Conservation (phyloP, 495 filamentous ascomycete genomes). For the Immersiella caudata region DNA sequence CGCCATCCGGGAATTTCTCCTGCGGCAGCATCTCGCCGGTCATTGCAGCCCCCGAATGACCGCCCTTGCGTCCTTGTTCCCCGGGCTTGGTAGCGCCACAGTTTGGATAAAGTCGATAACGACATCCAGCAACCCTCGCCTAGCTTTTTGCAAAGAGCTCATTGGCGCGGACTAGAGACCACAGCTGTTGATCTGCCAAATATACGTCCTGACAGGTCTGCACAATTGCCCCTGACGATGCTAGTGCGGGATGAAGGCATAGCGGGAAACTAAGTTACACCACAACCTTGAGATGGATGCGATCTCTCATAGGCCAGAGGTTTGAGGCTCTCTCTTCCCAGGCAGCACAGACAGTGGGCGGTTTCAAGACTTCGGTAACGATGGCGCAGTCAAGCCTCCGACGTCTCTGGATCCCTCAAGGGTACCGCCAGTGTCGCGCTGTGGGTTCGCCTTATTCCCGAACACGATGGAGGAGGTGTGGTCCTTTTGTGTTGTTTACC, state of each 20-base stretch:
- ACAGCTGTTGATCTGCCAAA: background rate
- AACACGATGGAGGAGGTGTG: background rate
- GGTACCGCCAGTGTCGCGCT: background rate
- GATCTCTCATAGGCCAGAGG: background rate
- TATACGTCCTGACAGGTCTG: background rate
- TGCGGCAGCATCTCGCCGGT: background rate
- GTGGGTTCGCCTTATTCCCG: background rate
- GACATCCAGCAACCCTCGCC: background rate
- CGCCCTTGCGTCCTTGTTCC: background rate
- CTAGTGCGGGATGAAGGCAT: background rate
- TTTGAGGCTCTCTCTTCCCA: background rate
- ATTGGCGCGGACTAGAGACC: background rate
- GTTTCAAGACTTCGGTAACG: background rate
- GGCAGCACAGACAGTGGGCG: background rate
- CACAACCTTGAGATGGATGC: background rate
- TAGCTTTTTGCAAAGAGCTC: background rate
- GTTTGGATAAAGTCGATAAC: constrained; percentile 7
- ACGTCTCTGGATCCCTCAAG: background rate
- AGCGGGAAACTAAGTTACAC: background rate
- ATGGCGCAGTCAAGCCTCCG: background rate
- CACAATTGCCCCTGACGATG: background rate
- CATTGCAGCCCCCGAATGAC: background rate
- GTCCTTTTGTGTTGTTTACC: background rate
- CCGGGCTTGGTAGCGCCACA: constrained; percentile 11
- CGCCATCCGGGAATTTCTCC: background rate